phyloP scores from a whole-genome alignment of 2,329 filamentous ascomycete genomes.

The Xylariaceae sp. region DNA sequence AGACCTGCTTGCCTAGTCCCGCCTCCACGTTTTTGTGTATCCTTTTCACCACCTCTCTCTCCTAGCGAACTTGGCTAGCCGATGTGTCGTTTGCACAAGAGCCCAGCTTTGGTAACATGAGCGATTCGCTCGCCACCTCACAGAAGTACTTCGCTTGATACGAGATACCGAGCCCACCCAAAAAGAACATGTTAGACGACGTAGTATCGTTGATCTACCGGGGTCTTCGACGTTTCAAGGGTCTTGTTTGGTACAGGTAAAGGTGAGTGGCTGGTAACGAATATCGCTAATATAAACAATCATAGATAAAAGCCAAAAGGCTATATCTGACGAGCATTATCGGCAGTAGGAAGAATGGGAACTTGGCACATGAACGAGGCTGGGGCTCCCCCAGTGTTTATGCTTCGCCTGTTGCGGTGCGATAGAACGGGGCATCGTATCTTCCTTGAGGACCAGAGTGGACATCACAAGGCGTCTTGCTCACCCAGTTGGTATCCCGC shows the following conservation, averaged over 20 bases:
- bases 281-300: constrained; percentile 16
- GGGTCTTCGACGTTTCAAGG: constrained; percentile 4
- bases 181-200: too few species aligned
- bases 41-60: constrained; percentile 7
- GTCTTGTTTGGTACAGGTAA: constrained; percentile 2
- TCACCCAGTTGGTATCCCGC: constrained; percentile 18
- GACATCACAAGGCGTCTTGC: constrained; percentile 19
- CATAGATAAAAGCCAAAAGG: constrained; percentile 7
- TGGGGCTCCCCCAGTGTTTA: constrained; percentile 18
- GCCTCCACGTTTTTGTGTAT: constrained; percentile 31
- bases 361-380: constrained; percentile 21
- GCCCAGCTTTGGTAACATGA: constrained; percentile 14
- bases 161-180: too few species aligned
- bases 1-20: constrained; percentile 24
- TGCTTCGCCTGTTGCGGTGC: constrained; percentile 24
- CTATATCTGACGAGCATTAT: constrained; percentile 16
- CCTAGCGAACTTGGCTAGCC: constrained; percentile 11
- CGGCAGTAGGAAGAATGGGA: constrained; percentile 17
- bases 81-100: constrained; percentile 16
- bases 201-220: constrained; percentile 8
- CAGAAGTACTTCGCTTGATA: constrained; percentile 15
- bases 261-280: constrained; percentile 26
- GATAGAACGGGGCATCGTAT: constrained; percentile 11
- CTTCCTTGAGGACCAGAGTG: constrained; percentile 11
- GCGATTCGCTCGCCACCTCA: constrained; percentile 10